phyloP scores from a whole-genome alignment of 2,329 filamentous ascomycete species.

The Hawksworthiomyces lignivorus region DNA sequence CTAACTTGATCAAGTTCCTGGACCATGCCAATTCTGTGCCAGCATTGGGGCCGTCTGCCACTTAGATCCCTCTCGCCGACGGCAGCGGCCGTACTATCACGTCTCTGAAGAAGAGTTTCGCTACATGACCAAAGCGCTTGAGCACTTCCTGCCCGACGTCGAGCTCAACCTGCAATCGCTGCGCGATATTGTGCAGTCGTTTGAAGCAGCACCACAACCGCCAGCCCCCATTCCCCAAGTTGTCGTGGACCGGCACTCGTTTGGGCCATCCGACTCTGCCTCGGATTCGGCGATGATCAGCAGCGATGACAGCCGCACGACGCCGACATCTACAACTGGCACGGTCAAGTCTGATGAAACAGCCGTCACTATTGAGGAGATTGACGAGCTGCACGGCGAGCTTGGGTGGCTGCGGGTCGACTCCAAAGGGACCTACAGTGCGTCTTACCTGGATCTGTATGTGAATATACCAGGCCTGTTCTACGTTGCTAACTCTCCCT shows the following conservation, averaged over 20 bases:
- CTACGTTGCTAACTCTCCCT: background rate
- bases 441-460: background rate
- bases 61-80: constrained; percentile 20
- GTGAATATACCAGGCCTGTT: background rate
- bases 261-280: constrained; percentile 3
- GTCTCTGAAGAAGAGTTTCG: constrained; percentile 23
- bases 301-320: constrained; percentile 3
- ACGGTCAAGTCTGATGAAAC: constrained; percentile 5
- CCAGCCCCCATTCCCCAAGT: too few relatives aligned
- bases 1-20: constrained; percentile 16
- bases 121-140: constrained; percentile 21
- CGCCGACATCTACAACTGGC: background rate
- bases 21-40: constrained; percentile 21
- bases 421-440: constrained; percentile 15
- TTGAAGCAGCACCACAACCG: constrained; percentile 4
- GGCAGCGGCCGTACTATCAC: constrained; percentile 23
- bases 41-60: constrained; percentile 20
- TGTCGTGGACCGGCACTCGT: too few relatives aligned
- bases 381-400: constrained; percentile 17
- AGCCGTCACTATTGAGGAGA: constrained; percentile 14
- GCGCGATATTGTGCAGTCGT: constrained; percentile 13
- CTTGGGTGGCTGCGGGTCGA: constrained; percentile 19
- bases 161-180: constrained; percentile 19
- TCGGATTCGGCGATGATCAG: constrained; percentile 9
- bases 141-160: constrained; percentile 20